Percentiles rank a stretch among this genome's conserved stretches.
These are phyloP conservation scores for Globisporangium polare DNA, from an alignment of 352 stramenopile species.

Conservation along the genomic window DNA sequence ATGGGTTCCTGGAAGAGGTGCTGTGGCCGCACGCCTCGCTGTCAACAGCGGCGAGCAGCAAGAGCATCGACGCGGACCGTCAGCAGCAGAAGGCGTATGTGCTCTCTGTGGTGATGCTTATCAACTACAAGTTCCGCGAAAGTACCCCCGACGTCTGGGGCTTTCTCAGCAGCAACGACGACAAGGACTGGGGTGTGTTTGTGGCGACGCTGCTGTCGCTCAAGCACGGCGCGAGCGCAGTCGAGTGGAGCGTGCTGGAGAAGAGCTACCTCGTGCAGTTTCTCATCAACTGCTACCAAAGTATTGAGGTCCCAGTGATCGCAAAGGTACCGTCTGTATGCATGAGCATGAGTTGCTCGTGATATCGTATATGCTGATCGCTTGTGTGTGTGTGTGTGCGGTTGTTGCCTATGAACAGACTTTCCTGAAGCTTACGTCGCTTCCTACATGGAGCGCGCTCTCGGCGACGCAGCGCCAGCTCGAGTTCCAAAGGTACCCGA, in stretches of 20 bases:
- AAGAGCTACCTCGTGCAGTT: slow-evolving; percentile 56
- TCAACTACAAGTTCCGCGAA: slow-evolving; percentile 21
- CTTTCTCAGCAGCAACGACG: slow-evolving; percentile 12
- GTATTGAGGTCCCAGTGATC: slow-evolving; percentile 48
- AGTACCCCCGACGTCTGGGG: slow-evolving; percentile 7
- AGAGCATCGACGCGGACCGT: slow-evolving; percentile 20
- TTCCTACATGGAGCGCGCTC: slow-evolving; percentile 56
- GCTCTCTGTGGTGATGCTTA: slow-evolving; percentile 41
- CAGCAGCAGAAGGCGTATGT: slow-evolving; percentile 41
- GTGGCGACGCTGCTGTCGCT: slow-evolving; percentile 31
- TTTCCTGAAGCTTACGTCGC: slow-evolving; percentile 60
- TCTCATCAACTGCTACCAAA: slow-evolving; percentile 53
- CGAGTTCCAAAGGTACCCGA: slow-evolving; percentile 60
- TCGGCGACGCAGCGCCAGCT: slow-evolving; percentile 53
- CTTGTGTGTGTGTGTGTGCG: not conserved
- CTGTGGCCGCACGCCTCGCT: slow-evolving; percentile 40
- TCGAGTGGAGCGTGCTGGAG: slow-evolving; percentile 36
- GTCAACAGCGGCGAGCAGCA: not conserved
- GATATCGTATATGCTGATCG: not conserved
- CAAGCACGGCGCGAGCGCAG: not conserved
- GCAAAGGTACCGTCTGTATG: slow-evolving; percentile 20
- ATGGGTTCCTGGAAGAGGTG: slow-evolving; percentile 43
- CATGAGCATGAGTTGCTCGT: not conserved
- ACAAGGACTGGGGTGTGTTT: slow-evolving; percentile 32
- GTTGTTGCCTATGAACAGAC: slow-evolving; percentile 7